Base-by-base conservation (phyloP, 208 protist species). In the Angomonas desouzai region DNA sequence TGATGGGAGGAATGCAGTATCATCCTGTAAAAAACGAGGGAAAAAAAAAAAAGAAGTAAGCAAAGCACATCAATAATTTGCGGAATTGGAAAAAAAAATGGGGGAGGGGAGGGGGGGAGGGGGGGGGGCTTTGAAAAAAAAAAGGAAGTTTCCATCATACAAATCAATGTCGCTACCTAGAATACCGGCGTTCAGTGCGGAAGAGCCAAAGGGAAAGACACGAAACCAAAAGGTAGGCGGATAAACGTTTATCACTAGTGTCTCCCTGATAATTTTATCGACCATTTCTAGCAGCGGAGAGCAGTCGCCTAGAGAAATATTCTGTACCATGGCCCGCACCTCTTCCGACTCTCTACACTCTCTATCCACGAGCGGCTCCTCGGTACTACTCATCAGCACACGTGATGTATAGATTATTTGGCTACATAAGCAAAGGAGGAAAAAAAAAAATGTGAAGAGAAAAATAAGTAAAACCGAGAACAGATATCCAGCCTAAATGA, bases 101-200 rank as follows among this genome's bases (percentile, higher is more conserved):
- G 48, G 29, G 49, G 29, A 0, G 51, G 30, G 51, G 38, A 59
- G 60, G 45, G 45, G 20, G 20, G 45, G 45, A 23, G 45, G n/a
- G 45, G 45, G 28, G 51, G 25, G 51, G 51, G 51, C n/a, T 13
- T 6, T 6, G 25, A 34, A 25, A 34, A 18, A 34, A 25, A 57
- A 74, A 70, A 55, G 22, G 48, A 74, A 70, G 27, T 43, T 57
- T 79, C 91, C 86, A 92, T 73, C 87, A 93, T 96, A 96, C 90
- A 93, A 91, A 96, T 96, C 90, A 63, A 92, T 81, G 70, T 96
- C 90, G 75, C 90, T 96, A 68, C 81, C 80, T 47, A 66, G 68
- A 61, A 91, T 83, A 25, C 83, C 77, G 27, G 90, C 90, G n/a
- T 68, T 72, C 2, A 96, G 76, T 16, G 76, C 87, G 56, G 70